Percentiles rank a stretch among this genome's conserved stretches.
phyloP scores from a whole-genome alignment of 768 basidiomycete genomes.

The Calocybe cyanea region DNA sequence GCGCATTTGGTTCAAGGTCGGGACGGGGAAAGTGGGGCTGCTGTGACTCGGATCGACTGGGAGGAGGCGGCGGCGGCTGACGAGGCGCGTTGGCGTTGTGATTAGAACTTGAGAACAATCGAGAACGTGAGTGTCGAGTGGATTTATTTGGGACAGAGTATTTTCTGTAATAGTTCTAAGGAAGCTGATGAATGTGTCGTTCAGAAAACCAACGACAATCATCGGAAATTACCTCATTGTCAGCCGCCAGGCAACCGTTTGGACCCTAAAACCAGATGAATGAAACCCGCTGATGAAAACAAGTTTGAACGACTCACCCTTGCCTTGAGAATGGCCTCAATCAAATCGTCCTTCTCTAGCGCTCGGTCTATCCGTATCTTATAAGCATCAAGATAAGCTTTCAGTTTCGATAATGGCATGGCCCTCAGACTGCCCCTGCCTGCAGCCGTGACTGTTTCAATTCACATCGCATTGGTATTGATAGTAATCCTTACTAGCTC shows the following conservation, averaged over 20 bases:
- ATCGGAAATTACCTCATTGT: slow-evolving; percentile 57
- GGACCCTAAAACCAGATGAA: slow-evolving; percentile 28
- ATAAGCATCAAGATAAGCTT: slow-evolving; percentile 68
- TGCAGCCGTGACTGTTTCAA: slow-evolving; percentile 60
- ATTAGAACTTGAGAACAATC: slow-evolving; percentile 45
- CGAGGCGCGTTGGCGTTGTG: slow-evolving; percentile 20
- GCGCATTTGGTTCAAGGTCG: slow-evolving; percentile 51
- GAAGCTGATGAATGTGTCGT: neutral
- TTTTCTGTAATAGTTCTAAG: slow-evolving; percentile 54
- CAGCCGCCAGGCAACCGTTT: slow-evolving; percentile 58
- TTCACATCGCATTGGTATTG: slow-evolving; percentile 7
- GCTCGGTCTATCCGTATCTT: slow-evolving; percentile 58
- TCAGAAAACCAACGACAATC: neutral
- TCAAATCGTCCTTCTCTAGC: slow-evolving; percentile 76
- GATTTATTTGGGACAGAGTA: slow-evolving; percentile 55
- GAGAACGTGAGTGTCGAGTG: slow-evolving; percentile 30
- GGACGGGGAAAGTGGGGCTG: slow-evolving; percentile 52
- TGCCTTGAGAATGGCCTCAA: slow-evolving; percentile 55
- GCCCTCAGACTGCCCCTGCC: slow-evolving; percentile 52
- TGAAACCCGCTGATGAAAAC: too few species aligned
- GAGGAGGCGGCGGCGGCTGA: slow-evolving; percentile 28
- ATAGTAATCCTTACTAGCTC: neutral
- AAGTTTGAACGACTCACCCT: slow-evolving; percentile 36
- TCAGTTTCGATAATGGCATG: slow-evolving; percentile 57
- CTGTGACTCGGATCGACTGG: slow-evolving; percentile 20